Evolutionary conservation across 1,284 basidiomycete species (phyloP).

Genomic region (Moniliophthora roreri): DNA sequence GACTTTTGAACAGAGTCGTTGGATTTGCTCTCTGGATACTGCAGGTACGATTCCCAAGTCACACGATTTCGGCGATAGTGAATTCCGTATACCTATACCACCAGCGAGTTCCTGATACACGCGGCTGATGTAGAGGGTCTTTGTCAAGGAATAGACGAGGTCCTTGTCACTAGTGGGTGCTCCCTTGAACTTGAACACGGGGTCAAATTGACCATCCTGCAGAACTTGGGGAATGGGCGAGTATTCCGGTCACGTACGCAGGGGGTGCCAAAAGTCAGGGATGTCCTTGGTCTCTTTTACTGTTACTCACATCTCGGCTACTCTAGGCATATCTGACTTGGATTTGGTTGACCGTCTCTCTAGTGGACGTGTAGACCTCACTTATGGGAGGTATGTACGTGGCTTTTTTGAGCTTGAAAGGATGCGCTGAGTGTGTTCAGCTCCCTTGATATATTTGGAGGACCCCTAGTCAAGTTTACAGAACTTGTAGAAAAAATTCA

Average conservation of each 20-base stretch:
- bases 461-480: slow-evolving; percentile 67
- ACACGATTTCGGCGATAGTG: neutral
- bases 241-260: slow-evolving; percentile 94
- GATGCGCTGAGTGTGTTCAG: slow-evolving; percentile 35
- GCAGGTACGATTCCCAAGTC: slow-evolving; percentile 52
- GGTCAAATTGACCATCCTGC: neutral
- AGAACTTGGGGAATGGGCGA: slow-evolving; percentile 93
- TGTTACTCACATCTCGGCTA: slow-evolving; percentile 13
- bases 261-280: slow-evolving; percentile 87
- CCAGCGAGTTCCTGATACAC: slow-evolving; percentile 93
- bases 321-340: slow-evolving; percentile 79
- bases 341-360: slow-evolving; percentile 83
- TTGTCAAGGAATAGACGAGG: slow-evolving; percentile 95
- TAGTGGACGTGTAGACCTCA: slow-evolving; percentile 87
- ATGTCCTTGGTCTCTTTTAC: neutral
- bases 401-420: neutral
- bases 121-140: slow-evolving; percentile 98
- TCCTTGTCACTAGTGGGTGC: slow-evolving; percentile 76
- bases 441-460: slow-evolving; percentile 85
- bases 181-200: neutral
- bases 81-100: slow-evolving; percentile 1
- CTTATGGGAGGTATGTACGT: slow-evolving; percentile 82
- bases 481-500: slow-evolving; percentile 52
- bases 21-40: slow-evolving; percentile 69
- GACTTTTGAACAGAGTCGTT: slow-evolving; percentile 57